Evolutionary conservation across 208 protist genomes (phyloP).

Genomic region (Wallacemonas rigidus): DNA sequence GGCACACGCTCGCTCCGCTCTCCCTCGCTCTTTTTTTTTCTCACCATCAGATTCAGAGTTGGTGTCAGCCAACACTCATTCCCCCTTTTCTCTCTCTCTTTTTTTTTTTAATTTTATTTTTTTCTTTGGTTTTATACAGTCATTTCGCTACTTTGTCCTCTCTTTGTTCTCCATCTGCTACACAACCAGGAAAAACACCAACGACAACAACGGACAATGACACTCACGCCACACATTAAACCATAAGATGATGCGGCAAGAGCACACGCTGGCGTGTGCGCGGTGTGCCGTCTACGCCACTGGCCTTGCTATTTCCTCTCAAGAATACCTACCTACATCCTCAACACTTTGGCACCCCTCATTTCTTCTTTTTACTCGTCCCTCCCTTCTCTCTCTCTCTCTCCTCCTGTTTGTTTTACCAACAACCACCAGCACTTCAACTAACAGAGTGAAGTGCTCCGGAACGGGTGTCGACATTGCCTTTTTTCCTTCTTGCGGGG

Average conservation of each 20-base stretch:
- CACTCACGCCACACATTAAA: no score
- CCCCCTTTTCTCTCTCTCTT: slow-evolving; percentile 18
- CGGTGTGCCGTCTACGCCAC: no score
- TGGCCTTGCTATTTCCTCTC: no score
- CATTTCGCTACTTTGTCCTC: slow-evolving; percentile 24
- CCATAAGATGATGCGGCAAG: not conserved
- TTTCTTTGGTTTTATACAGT: not conserved
- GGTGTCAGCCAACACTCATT: not conserved
- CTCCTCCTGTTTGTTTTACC: not conserved
- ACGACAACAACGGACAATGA: no score
- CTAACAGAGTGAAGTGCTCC: no score
- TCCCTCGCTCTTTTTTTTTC: not conserved
- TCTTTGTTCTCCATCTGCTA: slow-evolving; percentile 4
- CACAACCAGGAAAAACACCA: not conserved
- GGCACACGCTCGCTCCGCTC: no score
- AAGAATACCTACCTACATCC: no score
- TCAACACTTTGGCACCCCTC: no score
- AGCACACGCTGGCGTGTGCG: not conserved
- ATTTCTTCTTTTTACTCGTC: not conserved
- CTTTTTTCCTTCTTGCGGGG: no score
- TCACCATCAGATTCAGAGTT: not conserved
- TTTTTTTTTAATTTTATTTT: not conserved
- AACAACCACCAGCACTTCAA: not conserved
- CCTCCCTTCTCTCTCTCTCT: not conserved
- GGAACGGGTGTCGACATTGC: no score